Conservation (phyloP, 1,139 yeast species). For the Saccharomyces pastorianus region DNA sequence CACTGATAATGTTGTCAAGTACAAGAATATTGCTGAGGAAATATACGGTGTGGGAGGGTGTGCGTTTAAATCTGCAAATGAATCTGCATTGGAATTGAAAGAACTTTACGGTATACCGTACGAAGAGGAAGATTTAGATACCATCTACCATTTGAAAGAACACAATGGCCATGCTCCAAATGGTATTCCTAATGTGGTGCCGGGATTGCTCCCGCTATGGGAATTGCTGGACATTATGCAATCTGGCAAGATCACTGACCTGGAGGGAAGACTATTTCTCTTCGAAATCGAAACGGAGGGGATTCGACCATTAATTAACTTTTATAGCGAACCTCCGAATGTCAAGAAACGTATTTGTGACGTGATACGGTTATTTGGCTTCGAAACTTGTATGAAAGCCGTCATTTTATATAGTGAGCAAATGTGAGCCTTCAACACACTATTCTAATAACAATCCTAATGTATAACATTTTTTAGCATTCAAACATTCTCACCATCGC, state of each 20-base stretch:
- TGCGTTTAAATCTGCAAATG: constrained; percentile 10
- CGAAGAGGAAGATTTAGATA: constrained; percentile 16
- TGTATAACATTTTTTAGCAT: not conserved
- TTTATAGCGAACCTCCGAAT: constrained; percentile 15
- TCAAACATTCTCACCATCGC: not conserved
- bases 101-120: constrained; percentile 27
- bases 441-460: not conserved
- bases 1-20: not conserved
- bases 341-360: constrained; percentile 34
- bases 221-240: constrained; percentile 35
- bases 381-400: constrained; percentile 28
- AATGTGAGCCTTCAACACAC: constrained; percentile 8
- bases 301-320: constrained; percentile 18
- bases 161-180: constrained; percentile 7
- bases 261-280: constrained; percentile 20
- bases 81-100: constrained; percentile 22
- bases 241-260: constrained; percentile 18
- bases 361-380: constrained; percentile 39
- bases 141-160: constrained; percentile 1
- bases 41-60: constrained; percentile 33
- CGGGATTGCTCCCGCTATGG: constrained; percentile 45
- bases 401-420: constrained; percentile 17
- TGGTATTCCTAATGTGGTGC: constrained; percentile 41
- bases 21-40: constrained; percentile 33
- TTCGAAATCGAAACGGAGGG: constrained; percentile 19